Base-by-base conservation (phyloP, 345 rosid species). In the Citrus hindsii region DNA sequence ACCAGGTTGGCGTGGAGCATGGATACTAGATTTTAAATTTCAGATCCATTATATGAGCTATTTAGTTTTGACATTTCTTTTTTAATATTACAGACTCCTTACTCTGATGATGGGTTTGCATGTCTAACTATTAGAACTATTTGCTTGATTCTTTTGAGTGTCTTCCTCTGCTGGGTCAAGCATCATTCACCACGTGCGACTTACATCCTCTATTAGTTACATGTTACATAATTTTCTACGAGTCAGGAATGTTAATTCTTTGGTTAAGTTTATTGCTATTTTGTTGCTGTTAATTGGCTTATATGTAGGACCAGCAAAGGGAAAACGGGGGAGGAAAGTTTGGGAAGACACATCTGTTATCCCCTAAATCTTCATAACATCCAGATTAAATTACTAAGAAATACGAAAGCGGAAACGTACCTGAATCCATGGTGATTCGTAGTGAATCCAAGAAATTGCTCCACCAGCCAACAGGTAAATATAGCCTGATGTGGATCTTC, bases 271-370 rank as follows among this genome's bases (percentile, higher is more conserved):
- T 6, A n/a, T 24, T n/a, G 9, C 14, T 55, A 48, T 58, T 48
- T 13, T 28, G 71, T 21, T 27, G 7, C 68, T 27, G 25, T 21
- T 48, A 59, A 69, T 9, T 16, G 6, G 59, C 38, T 64, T 9
- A 18, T 67, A 65, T 83, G 69, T 60, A 38, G 59, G 53, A 74
- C 75, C 87, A 84, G 90, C 48, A 14, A 88, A 83, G 79, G 75
- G 61, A 76, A 86, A 69, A 84, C 83, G 75, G 67, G 71, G 78
- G 74, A 71, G 8, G 35, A 61, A 77, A 46, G 32, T 51, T 59
- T 70, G 37, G 58, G 69, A 55, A 30, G 81, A 77, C 21, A 73
- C 67, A 13, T 69, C 84, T 27, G 28, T 27, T 27, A 27, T 27
- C 28, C 28, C 28, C 1, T 27, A 27, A 27, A 27, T 27, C 28